These are phyloP conservation scores for Lecanoromycetidae sp. DNA, from an alignment of 2,329 filamentous ascomycete genomes.

Conservation along the genomic window DNA sequence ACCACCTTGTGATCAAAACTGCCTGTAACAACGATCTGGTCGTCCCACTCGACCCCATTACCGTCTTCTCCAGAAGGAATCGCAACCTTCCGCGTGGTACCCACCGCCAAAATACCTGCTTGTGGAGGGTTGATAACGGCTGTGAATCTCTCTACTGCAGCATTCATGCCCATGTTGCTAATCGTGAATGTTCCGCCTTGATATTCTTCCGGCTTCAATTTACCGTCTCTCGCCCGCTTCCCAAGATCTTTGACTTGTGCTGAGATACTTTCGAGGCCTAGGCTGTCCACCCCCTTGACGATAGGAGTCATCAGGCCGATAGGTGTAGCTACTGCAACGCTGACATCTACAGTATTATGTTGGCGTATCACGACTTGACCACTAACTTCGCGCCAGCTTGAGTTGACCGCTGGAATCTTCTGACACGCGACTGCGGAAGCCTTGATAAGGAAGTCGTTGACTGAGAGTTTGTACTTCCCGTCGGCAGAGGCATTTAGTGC, in stretches of 20 bases:
- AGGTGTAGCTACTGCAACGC: conserved; percentile 87
- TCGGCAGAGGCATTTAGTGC: conserved; percentile 80
- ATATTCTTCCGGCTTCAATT: conserved; percentile 99
- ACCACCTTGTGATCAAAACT: conserved; percentile 99
- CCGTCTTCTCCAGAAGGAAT: conserved; percentile 67
- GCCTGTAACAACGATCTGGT: conserved; percentile 87
- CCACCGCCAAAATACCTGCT: conserved; percentile 86
- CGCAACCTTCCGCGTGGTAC: conserved; percentile 90
- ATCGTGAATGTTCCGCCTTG: conserved; percentile 98
- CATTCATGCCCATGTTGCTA: conserved; percentile 99
- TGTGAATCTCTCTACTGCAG: conserved; percentile 90
- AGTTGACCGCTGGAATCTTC: conserved; percentile 94
- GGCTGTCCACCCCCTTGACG: conserved; percentile 74
- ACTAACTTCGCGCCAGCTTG: conserved; percentile 72
- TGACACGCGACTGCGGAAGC: conserved; percentile 75
- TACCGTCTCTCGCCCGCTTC: conserved; percentile 89
- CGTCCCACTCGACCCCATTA: conserved; percentile 75
- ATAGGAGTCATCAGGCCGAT: conserved; percentile 94
- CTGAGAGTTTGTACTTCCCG: conserved; percentile 97
- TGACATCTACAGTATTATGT: conserved; percentile 86
- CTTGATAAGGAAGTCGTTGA: conserved; percentile 99
- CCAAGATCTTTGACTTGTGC: conserved; percentile 87
- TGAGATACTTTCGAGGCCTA: conserved; percentile 82
- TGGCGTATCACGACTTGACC: conserved; percentile 74
- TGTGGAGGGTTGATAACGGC: conserved; percentile 99